Evolutionary conservation across 1,139 yeast genomes (phyloP), one percentile per base, ranked within the genome.

Genomic region (Protomyces inundatus): DNA sequence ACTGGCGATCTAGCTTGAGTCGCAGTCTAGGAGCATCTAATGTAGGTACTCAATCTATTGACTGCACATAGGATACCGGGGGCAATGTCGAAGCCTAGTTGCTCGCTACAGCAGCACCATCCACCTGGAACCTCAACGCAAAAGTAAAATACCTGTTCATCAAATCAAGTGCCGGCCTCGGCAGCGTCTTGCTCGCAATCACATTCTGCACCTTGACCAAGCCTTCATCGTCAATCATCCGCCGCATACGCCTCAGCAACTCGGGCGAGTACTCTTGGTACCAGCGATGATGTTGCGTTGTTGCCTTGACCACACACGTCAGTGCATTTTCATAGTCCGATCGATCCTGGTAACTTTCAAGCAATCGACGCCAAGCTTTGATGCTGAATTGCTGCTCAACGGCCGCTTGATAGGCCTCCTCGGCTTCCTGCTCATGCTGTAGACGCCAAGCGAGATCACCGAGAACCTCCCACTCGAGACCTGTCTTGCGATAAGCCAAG

Each of bases 211-310:
- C 45, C 61, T 67, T 67, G 55, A 67, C 62, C 32, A 58, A 52
- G n/a, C 62, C 62, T 34, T 58, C 62, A 4, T 58, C 62, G 32
- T 58, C 62, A 58, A 58, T 58, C 62, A 58, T 58, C n/a, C 56
- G 33, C 37, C 62, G 42, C 62, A 58, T 58, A 6, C 56, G 51
- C 6, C 62, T 39, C 33, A 30, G 45, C 23, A 58, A 40, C 10
- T 51, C 56, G 6, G 62, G 62, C 9, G 62, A 58, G 36, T 34
- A 58, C 69, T 91, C 97, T 68, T 85, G 83, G 76, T 93, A 95
- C 98, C 98, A 95, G 73, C 98, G 84, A 75, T 90, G 98, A 73
- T 90, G 88, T 97, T 98, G 93, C 30, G 95, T 96, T 45, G 87
- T 78, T 65, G 93, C 78, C 70, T 87, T 87, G 58, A 90, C 89